Conservation (phyloP, 768 basidiomycete species). For the Phylloporus sp. region DNA sequence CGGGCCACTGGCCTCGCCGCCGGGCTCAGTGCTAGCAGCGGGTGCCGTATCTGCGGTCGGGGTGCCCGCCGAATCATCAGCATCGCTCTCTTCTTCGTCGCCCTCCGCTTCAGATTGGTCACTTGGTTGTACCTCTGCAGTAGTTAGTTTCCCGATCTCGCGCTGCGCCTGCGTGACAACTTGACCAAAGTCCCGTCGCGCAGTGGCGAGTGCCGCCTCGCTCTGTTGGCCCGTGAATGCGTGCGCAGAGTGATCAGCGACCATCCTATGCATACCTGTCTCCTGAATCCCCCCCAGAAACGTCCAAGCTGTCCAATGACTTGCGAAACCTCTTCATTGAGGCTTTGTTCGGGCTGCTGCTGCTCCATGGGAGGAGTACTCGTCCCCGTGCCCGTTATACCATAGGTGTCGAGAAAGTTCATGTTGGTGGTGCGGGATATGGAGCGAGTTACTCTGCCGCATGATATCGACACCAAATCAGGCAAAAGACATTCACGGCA, state of each 20-base stretch:
- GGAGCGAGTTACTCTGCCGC: too few relatives aligned
- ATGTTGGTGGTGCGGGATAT: constrained; percentile 32
- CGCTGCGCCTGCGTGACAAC: constrained; percentile 79
- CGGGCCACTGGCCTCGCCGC: constrained; percentile 12
- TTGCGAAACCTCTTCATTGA: constrained; percentile 86
- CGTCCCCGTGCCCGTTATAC: constrained; percentile 42
- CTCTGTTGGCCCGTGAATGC: constrained; percentile 41
- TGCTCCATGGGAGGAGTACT: constrained; percentile 41
- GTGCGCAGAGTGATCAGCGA: background rate
- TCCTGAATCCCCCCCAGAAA: constrained; percentile 89
- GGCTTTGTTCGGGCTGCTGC: constrained; percentile 44
- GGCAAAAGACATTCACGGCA: constrained; percentile 2
- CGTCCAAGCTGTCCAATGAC: constrained; percentile 83
- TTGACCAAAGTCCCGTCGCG: constrained; percentile 65
- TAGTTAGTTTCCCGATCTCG: constrained; percentile 60
- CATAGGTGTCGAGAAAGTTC: constrained; percentile 74
- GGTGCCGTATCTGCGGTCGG: constrained; percentile 20
- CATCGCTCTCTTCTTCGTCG: constrained; percentile 21
- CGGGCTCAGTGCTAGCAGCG: constrained; percentile 18
- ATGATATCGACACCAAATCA: constrained; percentile 3
- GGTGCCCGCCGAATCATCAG: constrained; percentile 26
- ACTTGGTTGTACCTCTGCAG: constrained; percentile 26
- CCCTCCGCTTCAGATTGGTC: constrained; percentile 10
- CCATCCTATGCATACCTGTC: constrained; percentile 56
- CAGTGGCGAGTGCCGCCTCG: constrained; percentile 60